phyloP scores from a whole-genome alignment of 148 eudicot genomes.

The Simmondsia chinensis region DNA sequence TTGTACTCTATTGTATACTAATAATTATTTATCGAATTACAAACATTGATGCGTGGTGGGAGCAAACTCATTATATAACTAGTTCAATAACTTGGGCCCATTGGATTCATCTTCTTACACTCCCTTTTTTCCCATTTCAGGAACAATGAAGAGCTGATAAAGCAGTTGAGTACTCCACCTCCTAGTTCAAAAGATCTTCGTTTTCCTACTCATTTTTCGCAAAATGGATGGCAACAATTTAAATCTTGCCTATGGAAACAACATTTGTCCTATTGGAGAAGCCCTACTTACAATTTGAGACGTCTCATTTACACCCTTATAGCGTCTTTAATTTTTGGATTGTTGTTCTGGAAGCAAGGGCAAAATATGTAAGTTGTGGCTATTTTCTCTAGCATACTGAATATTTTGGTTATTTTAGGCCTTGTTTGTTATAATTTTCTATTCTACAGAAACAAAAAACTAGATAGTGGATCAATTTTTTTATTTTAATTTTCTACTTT shows the following conservation, averaged over 20 bases:
- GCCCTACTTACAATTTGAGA: constrained; percentile 62
- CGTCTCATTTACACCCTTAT: constrained; percentile 26
- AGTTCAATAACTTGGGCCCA: neutral
- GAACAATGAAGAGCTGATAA: constrained; percentile 42
- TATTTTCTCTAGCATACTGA: constrained; percentile 1
- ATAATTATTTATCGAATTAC: neutral
- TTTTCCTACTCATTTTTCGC: constrained; percentile 46
- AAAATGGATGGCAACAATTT: constrained; percentile 71
- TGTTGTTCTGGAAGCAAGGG: constrained; percentile 70
- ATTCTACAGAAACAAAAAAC: no score
- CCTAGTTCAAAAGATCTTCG: constrained; percentile 49
- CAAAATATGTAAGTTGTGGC: constrained; percentile 41
- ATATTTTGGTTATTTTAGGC: constrained; percentile 2
- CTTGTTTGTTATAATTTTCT: no score
- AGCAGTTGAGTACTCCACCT: constrained; percentile 37
- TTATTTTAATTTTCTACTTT: no score
- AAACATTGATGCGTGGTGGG: neutral
- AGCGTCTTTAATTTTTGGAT: constrained; percentile 41
- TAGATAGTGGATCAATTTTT: no score
- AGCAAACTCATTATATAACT: no score
- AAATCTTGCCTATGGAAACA: constrained; percentile 79
- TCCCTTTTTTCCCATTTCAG: constrained; percentile 18
- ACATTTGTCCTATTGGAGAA: constrained; percentile 81
- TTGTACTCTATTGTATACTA: no score
- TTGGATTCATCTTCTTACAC: neutral